Base-by-base conservation (phyloP, 163 green algal genomes). In the Volvox carteri region DNA sequence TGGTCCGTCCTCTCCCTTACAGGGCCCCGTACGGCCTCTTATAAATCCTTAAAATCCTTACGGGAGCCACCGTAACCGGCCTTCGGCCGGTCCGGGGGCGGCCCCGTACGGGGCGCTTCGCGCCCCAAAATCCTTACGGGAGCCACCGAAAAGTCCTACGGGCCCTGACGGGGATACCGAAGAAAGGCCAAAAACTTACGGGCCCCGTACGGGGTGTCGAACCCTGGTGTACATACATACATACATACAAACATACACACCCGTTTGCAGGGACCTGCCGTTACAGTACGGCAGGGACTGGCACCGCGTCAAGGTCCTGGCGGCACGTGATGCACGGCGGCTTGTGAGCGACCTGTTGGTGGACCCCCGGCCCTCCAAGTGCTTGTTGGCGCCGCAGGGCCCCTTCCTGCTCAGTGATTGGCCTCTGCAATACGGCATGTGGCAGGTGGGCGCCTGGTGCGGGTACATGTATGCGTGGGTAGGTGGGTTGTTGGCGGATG, bases 401-500 rank as follows among this genome's bases (percentile, higher is more conserved):
- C 79, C 79, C 1, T 12, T 78, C 42, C 0, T 68, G n/a, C 28
- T 86, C 2, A 60, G 37, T 30, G 39, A 67, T 46, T 78, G 62
- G 79, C 18, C 39, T 19, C 16, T 78, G n/a, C 4, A 78, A 18
- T 52, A 42, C 37, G 18, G 39, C 41, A 23, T 67, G 2, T 86
- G 79, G 79, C 79, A 78, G 79, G 79, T 86, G 42, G 14, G 73
- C n/a, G 65, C 30, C 8, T 58, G 50, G 50, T 16, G 50, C 12
- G 12, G 50, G 50, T 58, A 58, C 12, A 58, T 58, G 50, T 58
- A 16, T 16, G 50, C 50, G 50, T 58, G n/a, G n/a, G n/a, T n/a
- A n/a, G n/a, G n/a, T n/a, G n/a, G n/a, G n/a, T n/a, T n/a, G n/a
- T n/a, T n/a, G n/a, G n/a, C n/a, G n/a, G n/a, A n/a, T n/a, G n/a